Base-by-base conservation (phyloP, 2,329 filamentous ascomycete genomes). In the Leptographium wingfieldii region DNA sequence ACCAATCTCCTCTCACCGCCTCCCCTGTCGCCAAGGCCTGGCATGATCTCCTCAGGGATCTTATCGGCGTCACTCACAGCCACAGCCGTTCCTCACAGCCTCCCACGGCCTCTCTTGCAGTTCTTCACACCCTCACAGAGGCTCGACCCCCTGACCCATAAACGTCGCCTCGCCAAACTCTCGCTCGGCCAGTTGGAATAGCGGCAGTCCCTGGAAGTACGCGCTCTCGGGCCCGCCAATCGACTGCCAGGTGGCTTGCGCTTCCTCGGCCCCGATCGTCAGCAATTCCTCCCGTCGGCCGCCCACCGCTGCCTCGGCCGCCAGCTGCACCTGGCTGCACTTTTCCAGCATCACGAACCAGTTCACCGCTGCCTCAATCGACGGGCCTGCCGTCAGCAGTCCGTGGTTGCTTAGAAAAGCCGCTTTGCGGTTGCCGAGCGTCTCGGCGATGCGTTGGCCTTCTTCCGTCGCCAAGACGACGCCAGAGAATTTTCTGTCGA, bases 261-360 rank as follows among this genome's bases (percentile, higher is more conserved):
- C 64, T 60, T 68, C 67, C 3, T 64, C 66, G 35, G 60, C 22
- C 2, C 66, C 67, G 52, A 68, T 67, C 14, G 55, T 59, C 9
- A 63, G 59, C 25, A 65, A 57, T 19, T 64, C 63, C n/a, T 63
- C 60, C 11, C 86, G 87, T 3, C 82, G 74, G 0, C 86, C 85
- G 0, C 70, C 80, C 0, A 82, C 82, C 0, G 81, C 82, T 0
- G 80, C 81, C 67, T 84, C 81, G 1, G 80, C 81, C 57, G 83
- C 63, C 19, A 81, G 66, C 67, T 80, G 77, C 2, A 71, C 72
- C 61, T 75, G 73, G 62, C 77, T 78, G 61, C 74, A 77, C 63
- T 71, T 75, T 61, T 80, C 79, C 59, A 81, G 68, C 53, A 73
- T 73, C 61, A 77, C 73, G 66, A 82, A 82, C 78, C 79, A 82